Conservation (phyloP, 2,329 filamentous ascomycete species). For the Aspergillus chevalieri region DNA sequence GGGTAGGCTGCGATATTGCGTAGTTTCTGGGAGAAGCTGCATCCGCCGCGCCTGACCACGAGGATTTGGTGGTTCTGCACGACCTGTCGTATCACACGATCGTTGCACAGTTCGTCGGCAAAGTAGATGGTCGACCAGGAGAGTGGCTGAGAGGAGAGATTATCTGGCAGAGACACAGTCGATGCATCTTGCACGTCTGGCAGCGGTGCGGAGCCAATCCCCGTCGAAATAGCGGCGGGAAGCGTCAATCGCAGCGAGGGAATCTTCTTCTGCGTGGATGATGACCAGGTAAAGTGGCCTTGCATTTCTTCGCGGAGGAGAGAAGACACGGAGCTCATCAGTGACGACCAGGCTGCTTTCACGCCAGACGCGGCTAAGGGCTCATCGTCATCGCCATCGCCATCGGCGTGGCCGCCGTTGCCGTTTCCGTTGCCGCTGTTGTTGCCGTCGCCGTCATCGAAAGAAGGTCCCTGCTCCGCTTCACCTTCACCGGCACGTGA, state of each 20-base stretch:
- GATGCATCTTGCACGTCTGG: slow-evolving; percentile 57
- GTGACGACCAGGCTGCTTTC: slow-evolving; percentile 39
- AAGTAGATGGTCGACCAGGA: slow-evolving; percentile 68
- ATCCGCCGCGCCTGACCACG: slow-evolving; percentile 73
- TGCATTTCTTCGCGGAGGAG: slow-evolving; percentile 40
- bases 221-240: slow-evolving; percentile 46
- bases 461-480: background rate
- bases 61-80: slow-evolving; percentile 64
- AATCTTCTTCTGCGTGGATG: slow-evolving; percentile 21
- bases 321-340: slow-evolving; percentile 47
- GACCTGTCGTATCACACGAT: slow-evolving; percentile 47
- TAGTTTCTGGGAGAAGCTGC: slow-evolving; percentile 77
- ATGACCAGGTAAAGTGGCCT: slow-evolving; percentile 8
- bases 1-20: slow-evolving; percentile 74
- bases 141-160: slow-evolving; percentile 45
- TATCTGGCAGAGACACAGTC: slow-evolving; percentile 24
- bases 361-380: slow-evolving; percentile 27
- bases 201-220: slow-evolving; percentile 58
- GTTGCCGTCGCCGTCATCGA: no score
- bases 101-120: slow-evolving; percentile 60
- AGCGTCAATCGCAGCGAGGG: slow-evolving; percentile 36
- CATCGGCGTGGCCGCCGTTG: slow-evolving; percentile 18
- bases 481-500: slow-evolving; percentile 15
- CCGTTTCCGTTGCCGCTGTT: slow-evolving; percentile 16
- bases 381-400: slow-evolving; percentile 9